phyloP scores from a whole-genome alignment of 2,329 filamentous ascomycete species.

The Alternaria burnsii region DNA sequence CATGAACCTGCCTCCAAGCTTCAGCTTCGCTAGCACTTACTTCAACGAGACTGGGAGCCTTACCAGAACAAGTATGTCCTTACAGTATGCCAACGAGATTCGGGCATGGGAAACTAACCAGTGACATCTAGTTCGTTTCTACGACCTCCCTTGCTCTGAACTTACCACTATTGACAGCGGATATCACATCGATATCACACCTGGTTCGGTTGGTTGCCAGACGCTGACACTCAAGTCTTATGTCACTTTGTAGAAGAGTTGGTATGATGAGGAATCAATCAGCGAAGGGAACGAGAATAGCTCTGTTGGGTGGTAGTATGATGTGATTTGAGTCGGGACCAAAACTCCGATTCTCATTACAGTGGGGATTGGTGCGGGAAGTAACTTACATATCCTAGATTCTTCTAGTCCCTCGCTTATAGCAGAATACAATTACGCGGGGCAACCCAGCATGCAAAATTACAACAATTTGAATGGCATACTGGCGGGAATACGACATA shows the following conservation, averaged over 20 bases:
- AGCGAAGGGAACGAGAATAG: not conserved
- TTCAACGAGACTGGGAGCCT: conserved; percentile 7
- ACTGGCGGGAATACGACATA: not conserved
- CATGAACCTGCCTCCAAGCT: conserved; percentile 7
- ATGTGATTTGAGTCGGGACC: conserved; percentile 7
- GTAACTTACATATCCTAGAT: not conserved
- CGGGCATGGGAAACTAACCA: not conserved
- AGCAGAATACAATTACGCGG: not conserved
- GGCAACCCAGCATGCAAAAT: not conserved
- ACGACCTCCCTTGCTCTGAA: conserved; percentile 10
- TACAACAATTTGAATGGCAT: no score
- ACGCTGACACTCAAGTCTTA: conserved; percentile 14
- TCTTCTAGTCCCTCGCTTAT: not conserved
- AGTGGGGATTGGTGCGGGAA: no score
- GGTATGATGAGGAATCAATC: not conserved
- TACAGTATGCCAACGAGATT: not conserved
- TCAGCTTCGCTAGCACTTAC: conserved; percentile 14
- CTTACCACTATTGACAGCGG: not conserved
- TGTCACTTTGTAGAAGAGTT: conserved; percentile 8
- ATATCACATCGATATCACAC: conserved; percentile 12
- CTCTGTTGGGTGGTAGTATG: not conserved
- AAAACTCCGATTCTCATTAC: conserved; percentile 7
- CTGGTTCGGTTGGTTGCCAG: conserved; percentile 10
- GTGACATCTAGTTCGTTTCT: conserved; percentile 12
- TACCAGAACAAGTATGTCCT: not conserved